A percentile compares a stretch with the other conserved stretches of the same genome.
Evolutionary conservation across 2,329 filamentous ascomycete genomes (phyloP).

Genomic region (Cordyceps tenuipes): DNA sequence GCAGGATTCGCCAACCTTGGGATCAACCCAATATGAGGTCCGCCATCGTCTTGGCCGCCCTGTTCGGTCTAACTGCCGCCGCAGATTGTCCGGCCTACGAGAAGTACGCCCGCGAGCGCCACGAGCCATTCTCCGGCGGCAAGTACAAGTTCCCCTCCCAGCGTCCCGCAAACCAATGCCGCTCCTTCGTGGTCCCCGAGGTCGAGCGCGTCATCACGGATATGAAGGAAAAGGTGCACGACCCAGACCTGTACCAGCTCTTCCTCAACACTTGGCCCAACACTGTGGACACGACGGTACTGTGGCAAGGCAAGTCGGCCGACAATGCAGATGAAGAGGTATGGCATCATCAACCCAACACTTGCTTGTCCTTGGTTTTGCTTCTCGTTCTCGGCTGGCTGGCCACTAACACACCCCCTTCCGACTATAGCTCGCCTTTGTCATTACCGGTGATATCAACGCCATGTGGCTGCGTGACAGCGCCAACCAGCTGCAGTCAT

Average conservation of each 20-base stretch:
- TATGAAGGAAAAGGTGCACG: constrained; percentile 60
- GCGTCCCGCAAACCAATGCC: constrained; percentile 65
- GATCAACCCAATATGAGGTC: constrained; percentile 3
- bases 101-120: constrained; percentile 30
- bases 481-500: constrained; percentile 69
- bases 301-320: constrained; percentile 55
- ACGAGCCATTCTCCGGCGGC: constrained; percentile 69
- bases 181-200: constrained; percentile 68
- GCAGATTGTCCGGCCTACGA: constrained; percentile 28
- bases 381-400: not conserved
- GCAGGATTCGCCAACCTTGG: not conserved
- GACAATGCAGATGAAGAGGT: constrained; percentile 52
- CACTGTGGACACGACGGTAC: constrained; percentile 64
- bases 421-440: constrained; percentile 54
- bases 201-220: constrained; percentile 69
- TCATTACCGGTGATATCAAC: constrained; percentile 82
- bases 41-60: not conserved
- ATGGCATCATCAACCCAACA: not conserved
- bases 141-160: constrained; percentile 70
- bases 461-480: constrained; percentile 93
- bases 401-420: not conserved
- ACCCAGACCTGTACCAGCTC: constrained; percentile 65
- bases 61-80: constrained; percentile 14
- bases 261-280: constrained; percentile 70
- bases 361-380: too few relatives aligned